Evolutionary conservation across 306 rosid genomes (phyloP).

Genomic region (Gillenia trifoliata): DNA sequence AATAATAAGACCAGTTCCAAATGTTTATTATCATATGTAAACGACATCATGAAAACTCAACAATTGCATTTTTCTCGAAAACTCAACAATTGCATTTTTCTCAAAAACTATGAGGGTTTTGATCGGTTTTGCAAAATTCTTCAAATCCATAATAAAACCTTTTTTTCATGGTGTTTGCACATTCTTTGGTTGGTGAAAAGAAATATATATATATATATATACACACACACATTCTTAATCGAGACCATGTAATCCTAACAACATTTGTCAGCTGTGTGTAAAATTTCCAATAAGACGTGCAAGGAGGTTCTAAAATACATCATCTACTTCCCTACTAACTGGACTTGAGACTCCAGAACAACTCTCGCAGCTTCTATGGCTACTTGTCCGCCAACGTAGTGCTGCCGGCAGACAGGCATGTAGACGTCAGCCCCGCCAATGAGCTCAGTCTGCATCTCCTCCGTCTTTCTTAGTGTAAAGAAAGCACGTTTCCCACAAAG

Average conservation of each 20-base stretch:
- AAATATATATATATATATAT: too few relatives aligned
- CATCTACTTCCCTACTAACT: neutral
- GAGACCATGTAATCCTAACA: neutral
- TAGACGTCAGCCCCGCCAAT: conserved; percentile 41
- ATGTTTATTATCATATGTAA: too few relatives aligned
- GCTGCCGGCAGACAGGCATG: conserved; percentile 48
- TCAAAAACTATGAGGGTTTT: too few relatives aligned
- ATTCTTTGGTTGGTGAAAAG: too few relatives aligned
- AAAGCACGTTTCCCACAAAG: conserved; percentile 36
- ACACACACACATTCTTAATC: conserved; percentile 9
- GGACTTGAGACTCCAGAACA: conserved; percentile 33
- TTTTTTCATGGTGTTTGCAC: neutral
- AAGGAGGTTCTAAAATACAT: neutral
- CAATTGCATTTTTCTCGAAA: too few relatives aligned
- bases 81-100: too few relatives aligned
- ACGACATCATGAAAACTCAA: too few relatives aligned
- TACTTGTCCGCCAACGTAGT: conserved; percentile 38
- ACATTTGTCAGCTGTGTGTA: neutral
- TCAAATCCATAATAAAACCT: too few relatives aligned
- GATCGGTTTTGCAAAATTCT: too few relatives aligned
- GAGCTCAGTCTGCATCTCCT: conserved; percentile 36
- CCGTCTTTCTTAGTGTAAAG: conserved; percentile 40
- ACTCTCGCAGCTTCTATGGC: conserved; percentile 38
- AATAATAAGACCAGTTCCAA: too few relatives aligned
- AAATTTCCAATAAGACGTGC: neutral